Percentiles rank a stretch among this genome's conserved stretches.
Conservation (phyloP, 768 basidiomycete genomes). For the Coprinopsis marcescibilis region DNA sequence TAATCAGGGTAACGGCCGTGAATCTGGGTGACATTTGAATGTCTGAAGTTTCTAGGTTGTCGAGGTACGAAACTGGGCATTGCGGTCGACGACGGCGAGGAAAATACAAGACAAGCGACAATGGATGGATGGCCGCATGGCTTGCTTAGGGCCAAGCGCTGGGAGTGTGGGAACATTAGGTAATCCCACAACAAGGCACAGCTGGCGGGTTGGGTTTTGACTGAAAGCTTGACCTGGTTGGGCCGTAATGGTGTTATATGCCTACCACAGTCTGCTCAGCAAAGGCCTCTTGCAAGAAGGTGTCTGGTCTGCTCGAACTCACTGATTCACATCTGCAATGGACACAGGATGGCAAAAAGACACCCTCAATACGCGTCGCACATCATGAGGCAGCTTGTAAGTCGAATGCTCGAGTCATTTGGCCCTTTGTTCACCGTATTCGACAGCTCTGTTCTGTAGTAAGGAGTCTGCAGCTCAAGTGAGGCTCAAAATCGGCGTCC, state of each 20-base stretch:
- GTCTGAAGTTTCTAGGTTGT: background rate
- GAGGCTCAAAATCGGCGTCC: conserved; percentile 66
- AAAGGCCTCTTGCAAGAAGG: conserved; percentile 82
- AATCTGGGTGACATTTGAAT: background rate
- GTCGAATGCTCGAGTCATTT: conserved; percentile 18
- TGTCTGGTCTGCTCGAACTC: conserved; percentile 67
- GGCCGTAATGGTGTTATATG: too few relatives aligned
- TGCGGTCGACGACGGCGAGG: background rate
- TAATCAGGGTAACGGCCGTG: background rate
- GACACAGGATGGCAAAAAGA: conserved; percentile 67
- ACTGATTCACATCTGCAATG: conserved; percentile 71
- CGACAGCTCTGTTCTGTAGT: conserved; percentile 74
- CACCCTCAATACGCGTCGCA: conserved; percentile 58
- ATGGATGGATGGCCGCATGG: background rate
- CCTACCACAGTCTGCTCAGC: conserved; percentile 65
- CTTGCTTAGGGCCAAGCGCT: background rate
- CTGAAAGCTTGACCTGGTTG: background rate
- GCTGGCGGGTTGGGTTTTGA: background rate
- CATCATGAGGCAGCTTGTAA: conserved; percentile 58
- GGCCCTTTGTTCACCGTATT: conserved; percentile 13
- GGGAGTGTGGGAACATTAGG: background rate
- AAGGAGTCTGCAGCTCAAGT: conserved; percentile 80
- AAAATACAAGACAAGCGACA: too few relatives aligned
- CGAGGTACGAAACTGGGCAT: background rate
- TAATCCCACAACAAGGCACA: background rate